Percentiles rank a stretch among this genome's conserved stretches.
These are phyloP conservation scores for Caryopteris hybrid DNA, from an alignment of 305 asterid species.

Conservation along the genomic window DNA sequence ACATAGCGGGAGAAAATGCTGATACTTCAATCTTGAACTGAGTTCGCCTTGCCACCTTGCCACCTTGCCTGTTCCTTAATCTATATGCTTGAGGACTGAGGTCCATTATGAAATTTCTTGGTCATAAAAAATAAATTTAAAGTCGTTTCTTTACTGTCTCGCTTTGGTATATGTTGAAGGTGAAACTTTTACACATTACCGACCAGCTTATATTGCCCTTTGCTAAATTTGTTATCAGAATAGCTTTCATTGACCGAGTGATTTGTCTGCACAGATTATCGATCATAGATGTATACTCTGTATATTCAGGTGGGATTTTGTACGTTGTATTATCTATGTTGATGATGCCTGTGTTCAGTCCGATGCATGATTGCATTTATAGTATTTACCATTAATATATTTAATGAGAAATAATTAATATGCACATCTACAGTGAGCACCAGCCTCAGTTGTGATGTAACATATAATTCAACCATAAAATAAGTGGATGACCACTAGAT, in stretches of 20 bases:
- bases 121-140: neutral
- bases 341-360: too few relatives aligned
- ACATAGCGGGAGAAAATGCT: slow-evolving; percentile 17
- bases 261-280: neutral
- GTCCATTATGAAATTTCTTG: neutral
- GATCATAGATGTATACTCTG: neutral
- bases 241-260: neutral
- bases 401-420: too few relatives aligned
- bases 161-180: neutral
- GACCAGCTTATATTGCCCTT: neutral
- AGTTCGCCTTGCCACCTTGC: neutral
- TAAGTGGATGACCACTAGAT: too few relatives aligned
- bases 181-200: neutral
- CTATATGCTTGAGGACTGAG: neutral
- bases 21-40: neutral
- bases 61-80: slow-evolving; percentile 4
- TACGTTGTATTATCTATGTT: too few relatives aligned
- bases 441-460: too few relatives aligned
- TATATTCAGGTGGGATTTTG: too few relatives aligned
- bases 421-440: too few relatives aligned
- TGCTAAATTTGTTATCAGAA: too few relatives aligned
- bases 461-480: too few relatives aligned
- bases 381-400: too few relatives aligned
- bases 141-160: neutral
- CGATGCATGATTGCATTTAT: too few relatives aligned